A percentile compares a stretch with the other conserved stretches of the same genome.
These are phyloP conservation scores for Kuraishia borneana DNA, from an alignment of 805 yeast genomes.

Conservation along the genomic window DNA sequence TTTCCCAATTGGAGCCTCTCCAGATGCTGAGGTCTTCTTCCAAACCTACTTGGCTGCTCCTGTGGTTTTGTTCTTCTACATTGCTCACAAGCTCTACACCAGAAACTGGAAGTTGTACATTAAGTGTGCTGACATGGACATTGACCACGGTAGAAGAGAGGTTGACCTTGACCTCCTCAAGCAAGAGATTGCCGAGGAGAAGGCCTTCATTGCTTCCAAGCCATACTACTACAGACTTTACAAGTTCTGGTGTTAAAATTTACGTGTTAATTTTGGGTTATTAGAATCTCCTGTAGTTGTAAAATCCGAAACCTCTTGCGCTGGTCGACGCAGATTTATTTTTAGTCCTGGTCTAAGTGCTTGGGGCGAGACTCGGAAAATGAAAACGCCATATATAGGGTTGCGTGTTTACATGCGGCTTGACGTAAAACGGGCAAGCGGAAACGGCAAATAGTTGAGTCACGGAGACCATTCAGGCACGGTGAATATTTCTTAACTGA, in stretches of 20 bases:
- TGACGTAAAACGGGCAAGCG: no score
- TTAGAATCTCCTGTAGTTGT: neutral
- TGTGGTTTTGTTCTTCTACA: constrained; percentile 40
- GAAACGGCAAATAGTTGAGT: no score
- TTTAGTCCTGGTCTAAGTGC: no score
- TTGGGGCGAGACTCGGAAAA: no score
- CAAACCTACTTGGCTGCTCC: constrained; percentile 55
- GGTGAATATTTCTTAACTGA: no score
- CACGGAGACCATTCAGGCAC: no score
- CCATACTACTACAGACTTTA: constrained; percentile 39
- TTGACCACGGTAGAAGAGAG: constrained; percentile 55
- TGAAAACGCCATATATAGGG: no score
- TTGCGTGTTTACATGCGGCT: no score
- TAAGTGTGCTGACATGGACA: constrained; percentile 38
- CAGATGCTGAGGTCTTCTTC: constrained; percentile 53
- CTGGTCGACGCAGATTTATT: no score
- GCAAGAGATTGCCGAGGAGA: constrained; percentile 50
- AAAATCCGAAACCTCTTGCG: no score
- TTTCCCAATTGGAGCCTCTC: constrained; percentile 43
- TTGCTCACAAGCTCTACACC: constrained; percentile 22
- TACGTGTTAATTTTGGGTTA: neutral
- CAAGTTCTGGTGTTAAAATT: constrained; percentile 41
- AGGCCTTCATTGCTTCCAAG: constrained; percentile 31
- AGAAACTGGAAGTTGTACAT: constrained; percentile 32
- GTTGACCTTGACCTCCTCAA: constrained; percentile 42